Evolutionary conservation across 345 rosid species (phyloP).

Genomic region (Kandelia obovata): DNA sequence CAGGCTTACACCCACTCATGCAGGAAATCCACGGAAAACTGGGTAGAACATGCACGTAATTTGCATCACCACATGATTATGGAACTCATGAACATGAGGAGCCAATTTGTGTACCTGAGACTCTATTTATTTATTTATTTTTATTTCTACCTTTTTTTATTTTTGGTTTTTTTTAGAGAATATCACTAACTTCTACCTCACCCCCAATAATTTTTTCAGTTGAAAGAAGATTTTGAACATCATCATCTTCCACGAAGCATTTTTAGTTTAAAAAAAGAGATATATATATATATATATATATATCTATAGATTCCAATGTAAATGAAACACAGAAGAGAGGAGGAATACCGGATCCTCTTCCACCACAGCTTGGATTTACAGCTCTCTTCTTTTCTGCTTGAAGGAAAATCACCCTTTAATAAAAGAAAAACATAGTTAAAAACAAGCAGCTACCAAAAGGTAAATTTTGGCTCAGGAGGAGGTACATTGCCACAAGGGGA

Average conservation of each 20-base stretch:
- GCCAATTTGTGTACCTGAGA: no score
- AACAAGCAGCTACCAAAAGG: neutral
- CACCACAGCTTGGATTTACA: slow-evolving; percentile 18
- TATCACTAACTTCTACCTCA: no score
- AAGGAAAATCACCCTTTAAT: neutral
- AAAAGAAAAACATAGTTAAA: neutral
- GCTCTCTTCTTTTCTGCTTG: slow-evolving; percentile 28
- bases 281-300: no score
- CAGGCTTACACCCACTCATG: slow-evolving; percentile 9
- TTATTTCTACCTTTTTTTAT: no score
- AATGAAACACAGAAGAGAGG: neutral
- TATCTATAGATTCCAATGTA: no score
- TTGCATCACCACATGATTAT: neutral
- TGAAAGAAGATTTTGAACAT: no score
- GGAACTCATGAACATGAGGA: no score
- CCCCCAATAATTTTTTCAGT: no score
- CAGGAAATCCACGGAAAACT: slow-evolving; percentile 25
- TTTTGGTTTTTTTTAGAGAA: no score
- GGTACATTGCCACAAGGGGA: slow-evolving; percentile 36
- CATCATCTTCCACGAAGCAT: no score
- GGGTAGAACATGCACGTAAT: slow-evolving; percentile 17
- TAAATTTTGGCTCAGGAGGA: neutral
- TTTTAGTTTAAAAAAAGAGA: no score
- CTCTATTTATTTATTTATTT: no score
- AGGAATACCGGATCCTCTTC: slow-evolving; percentile 33